Evolutionary conservation across 768 basidiomycete genomes (phyloP), one percentile per base, ranked within the genome.

Genomic region (Boletus subcaerulescens): DNA sequence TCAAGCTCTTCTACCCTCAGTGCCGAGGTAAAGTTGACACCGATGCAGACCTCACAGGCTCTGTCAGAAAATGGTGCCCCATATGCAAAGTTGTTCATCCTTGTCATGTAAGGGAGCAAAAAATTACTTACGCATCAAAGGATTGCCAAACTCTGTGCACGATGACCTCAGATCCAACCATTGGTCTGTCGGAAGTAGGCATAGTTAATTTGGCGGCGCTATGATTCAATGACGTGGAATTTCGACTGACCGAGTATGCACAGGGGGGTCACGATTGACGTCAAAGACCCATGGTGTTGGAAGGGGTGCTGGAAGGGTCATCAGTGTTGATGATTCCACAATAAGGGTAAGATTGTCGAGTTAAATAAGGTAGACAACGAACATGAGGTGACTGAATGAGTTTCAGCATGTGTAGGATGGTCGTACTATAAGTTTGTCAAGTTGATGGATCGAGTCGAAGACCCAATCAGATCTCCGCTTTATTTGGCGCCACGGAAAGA

Each of bases 151-250:
- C 0, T 49, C 10, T 51, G 18, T 64, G 63, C 47, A 53, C 22
- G 22, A 20, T 4, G 35, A 52, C 45, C 18, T 65, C 62, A 22
- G 62, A 64, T 12, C 62, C 59, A 9, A 65, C 41, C 50, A 64
- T 29, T 7, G 35, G 44, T 15, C 62, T 64, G n/a, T n/a, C 1
- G 5, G 3, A 35, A 40, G 14, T 8, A 32, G 20, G 2, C 5
- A 8, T 13, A 12, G 40, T 57, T 17, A 45, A 26, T 29, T 10
- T 0, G 12, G 15, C 4, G 8, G 40, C 18, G 7, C 24, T 7
- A 14, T 24, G 18, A 29, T 0, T 24, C 22, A 4, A 24, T 24
- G 22, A 4, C 4, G 22, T 11, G 4, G 2, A 32, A 12, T 14
- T 20, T 13, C 20, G 13, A 45, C 59, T 35, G 17, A 64, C 62